Conservation (phyloP, 176 grass and related monocot genomes). For the Zoysia pacifica region DNA sequence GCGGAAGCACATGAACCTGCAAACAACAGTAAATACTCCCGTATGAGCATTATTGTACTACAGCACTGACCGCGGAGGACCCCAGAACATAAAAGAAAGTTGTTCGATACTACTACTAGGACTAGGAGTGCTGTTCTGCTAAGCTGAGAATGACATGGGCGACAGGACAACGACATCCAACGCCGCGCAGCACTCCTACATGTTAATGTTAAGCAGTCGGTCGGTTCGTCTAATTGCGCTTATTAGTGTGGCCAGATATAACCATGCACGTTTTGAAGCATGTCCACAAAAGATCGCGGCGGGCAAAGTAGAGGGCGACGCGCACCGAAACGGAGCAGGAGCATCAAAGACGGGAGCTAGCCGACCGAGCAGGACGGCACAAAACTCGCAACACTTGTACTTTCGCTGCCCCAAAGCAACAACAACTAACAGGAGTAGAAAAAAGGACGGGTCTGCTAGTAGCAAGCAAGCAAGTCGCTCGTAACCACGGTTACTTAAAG, state of each 20-base stretch:
- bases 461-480: not conserved
- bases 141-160: conserved; percentile 11
- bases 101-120: no score
- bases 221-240: conserved; percentile 10
- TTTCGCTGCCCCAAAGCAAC: conserved; percentile 19
- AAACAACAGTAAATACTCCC: not conserved
- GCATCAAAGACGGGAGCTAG: conserved; percentile 7
- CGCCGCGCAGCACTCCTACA: not conserved
- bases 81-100: no score
- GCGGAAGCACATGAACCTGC: conserved; percentile 87
- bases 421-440: not conserved
- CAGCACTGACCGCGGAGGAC: not conserved
- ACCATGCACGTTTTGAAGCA: conserved; percentile 33
- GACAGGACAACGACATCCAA: conserved; percentile 23
- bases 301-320: not conserved
- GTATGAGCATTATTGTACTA: not conserved
- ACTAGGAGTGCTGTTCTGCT: not conserved
- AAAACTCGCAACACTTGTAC: conserved; percentile 19
- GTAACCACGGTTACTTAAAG: not conserved
- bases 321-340: not conserved
- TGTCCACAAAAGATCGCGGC: conserved; percentile 9
- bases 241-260: conserved; percentile 23
- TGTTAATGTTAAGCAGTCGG: not conserved
- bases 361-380: conserved; percentile 9
- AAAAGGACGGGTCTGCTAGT: not conserved